Evolutionary conservation across 441 rosid genomes (phyloP), one percentile per base, ranked within the genome.

Genomic region (Aleurites moluccanus): DNA sequence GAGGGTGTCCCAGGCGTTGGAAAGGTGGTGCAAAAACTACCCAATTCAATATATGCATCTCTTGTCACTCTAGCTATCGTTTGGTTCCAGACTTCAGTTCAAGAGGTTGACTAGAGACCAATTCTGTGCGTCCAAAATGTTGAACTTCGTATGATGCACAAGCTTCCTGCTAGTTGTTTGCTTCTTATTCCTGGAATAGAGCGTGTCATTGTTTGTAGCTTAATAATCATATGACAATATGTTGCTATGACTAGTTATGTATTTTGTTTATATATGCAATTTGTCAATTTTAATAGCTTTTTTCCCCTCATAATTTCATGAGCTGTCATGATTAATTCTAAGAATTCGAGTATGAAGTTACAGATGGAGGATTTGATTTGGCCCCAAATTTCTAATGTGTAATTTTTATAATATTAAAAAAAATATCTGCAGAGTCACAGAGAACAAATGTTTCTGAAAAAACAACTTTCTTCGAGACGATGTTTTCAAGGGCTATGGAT

Each of bases 1-100:
- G 98, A 93, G 78, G 98, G 94, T 50, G 92, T 93, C 40, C 98
- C 97, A 0, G 91, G 89, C 2, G 87, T 93, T 23, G 98, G 98
- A 3, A 90, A 88, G 75, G 89, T 90, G 64, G 93, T 93, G 78
- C 93, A 88, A 70, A 93, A 81, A 83, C 56, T 92, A 67, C 96
- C 98, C n/a, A 85, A 74, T 80, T 86, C 98, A 4, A 74, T 93
- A 59, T 93, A 90, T 72, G 97, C 97, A 59, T 90, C 94, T 47
- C 88, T 93, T 8, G 92, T 91, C 47, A 93, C 97, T 50, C 92
- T 93, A 64, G 94, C 91, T 8, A 84, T 87, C 20, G 84, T 93
- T 61, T 73, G 87, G 91, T 81, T 91, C 79, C 91, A 86, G 72
- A 85, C 63, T 71, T 70, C 88, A 5, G 56, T 77, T 15, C 79